Evolutionary conservation across 371 early-diverging fungal genomes (phyloP).

Genomic region (Haplosporangium sp.): DNA sequence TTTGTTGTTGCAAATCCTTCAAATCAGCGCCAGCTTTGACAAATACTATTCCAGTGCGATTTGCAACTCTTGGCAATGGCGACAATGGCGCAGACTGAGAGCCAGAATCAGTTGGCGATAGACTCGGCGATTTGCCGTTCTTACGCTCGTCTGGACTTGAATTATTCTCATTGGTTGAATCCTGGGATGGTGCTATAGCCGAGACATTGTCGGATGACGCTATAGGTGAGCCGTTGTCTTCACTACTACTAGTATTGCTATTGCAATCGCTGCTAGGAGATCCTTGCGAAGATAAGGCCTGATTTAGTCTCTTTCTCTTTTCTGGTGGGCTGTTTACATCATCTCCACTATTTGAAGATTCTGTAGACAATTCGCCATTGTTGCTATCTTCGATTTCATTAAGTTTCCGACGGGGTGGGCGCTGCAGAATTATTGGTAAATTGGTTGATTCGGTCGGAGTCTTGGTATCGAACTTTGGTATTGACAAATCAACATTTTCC

Average conservation of each 20-base stretch:
- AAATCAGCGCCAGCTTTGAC: conserved; percentile 17
- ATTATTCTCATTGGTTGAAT: neutral
- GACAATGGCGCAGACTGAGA: conserved; percentile 8
- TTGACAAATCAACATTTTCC: conserved; percentile 8
- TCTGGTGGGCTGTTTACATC: neutral
- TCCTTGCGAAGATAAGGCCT: neutral
- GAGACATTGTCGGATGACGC: neutral
- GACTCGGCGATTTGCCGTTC: neutral
- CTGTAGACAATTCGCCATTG: neutral
- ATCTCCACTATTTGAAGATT: neutral
- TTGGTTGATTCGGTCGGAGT: neutral
- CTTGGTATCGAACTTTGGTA: neutral
- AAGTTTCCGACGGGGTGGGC: neutral
- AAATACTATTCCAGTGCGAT: conserved; percentile 16
- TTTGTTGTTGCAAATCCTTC: neutral
- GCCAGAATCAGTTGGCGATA: neutral
- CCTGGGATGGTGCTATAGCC: neutral
- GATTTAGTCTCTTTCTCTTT: conserved; percentile 5
- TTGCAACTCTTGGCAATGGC: conserved; percentile 1
- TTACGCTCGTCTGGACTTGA: neutral
- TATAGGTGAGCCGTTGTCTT: neutral
- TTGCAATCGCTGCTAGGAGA: neutral
- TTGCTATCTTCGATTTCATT: neutral
- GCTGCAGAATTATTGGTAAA: neutral
- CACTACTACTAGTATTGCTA: neutral